These are phyloP conservation scores for Mimosa pudica DNA, from an alignment of 306 rosid genomes.

Conservation along the genomic window DNA sequence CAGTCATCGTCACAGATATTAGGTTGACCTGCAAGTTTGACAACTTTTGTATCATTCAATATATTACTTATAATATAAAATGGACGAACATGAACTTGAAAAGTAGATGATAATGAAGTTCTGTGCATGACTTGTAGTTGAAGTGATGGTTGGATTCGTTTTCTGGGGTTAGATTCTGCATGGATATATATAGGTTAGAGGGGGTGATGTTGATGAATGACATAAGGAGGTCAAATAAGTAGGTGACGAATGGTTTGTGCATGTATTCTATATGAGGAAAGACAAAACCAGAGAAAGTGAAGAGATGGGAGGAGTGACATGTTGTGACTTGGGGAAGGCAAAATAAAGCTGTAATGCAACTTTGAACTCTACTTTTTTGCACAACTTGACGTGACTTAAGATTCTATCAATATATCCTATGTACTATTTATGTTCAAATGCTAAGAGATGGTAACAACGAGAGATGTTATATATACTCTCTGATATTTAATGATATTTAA, in stretches of 20 bases:
- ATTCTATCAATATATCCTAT: neutral
- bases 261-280: slow-evolving; percentile 31
- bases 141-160: slow-evolving; percentile 9
- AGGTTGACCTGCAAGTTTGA: slow-evolving; percentile 21
- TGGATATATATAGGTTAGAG: neutral
- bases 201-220: neutral
- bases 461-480: no score
- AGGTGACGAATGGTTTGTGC: neutral
- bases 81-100: neutral
- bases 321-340: slow-evolving; percentile 1
- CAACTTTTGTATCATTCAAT: neutral
- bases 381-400: neutral
- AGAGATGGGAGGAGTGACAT: neutral
- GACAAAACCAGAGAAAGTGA: slow-evolving; percentile 3
- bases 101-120: neutral
- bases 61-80: neutral
- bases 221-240: neutral
- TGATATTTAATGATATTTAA: no score
- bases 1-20: neutral
- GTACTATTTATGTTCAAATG: no score
- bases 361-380: neutral
- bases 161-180: slow-evolving; percentile 5
- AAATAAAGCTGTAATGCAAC: neutral
- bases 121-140: slow-evolving; percentile 1
- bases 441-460: no score